Base-by-base conservation (phyloP, 2,329 filamentous ascomycete species). In the Hypoxylon sp. region DNA sequence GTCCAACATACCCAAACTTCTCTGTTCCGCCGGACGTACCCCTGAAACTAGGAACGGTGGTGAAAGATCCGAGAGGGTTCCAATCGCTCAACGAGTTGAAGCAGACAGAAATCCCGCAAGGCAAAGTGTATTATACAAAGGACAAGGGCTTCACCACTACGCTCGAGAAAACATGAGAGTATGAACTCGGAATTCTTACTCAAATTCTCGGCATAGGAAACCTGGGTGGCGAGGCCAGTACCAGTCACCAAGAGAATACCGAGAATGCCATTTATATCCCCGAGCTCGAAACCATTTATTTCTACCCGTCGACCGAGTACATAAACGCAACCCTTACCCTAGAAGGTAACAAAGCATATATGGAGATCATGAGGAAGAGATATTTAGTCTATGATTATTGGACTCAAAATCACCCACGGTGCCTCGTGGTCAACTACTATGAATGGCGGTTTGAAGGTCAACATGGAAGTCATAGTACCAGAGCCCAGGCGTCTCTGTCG, bases 1-100 rank as follows among this genome's bases (percentile, higher is more conserved):
- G 11, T 53, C 51, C 51, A 22, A 53, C 51, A 22, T 53, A 53
- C 2, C 51, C 51, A 5, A 53, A 53, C 19, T 39, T 53, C 22
- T 53, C 51, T 22, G 39, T 53, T 37, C 31, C 51, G 3, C 51
- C 51, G 10, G 6, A 37, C 31, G 51, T 33, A 17, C 33, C 33
- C 9, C 51, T 53, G 13, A 35, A 39, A 8, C 17, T 53, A 37
- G 51, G 51, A 13, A 53, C 51, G 13, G 10, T 53, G 4, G 51
- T 53, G 9, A 33, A 53, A 37, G 51, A 53, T 10, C 51, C 26
- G 3, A 22, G 24, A 10, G 51, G 42, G 10, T 22, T 48, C 17
- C 10, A 26, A 29, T 22, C 46, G 5, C 46, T 48, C 22, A 48
- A 48, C 46, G 10, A 29, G 13, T 48, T 29, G 5, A 14, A 48